Conservation (phyloP, 2,329 filamentous ascomycete species). For the Ciborinia camelliae region DNA sequence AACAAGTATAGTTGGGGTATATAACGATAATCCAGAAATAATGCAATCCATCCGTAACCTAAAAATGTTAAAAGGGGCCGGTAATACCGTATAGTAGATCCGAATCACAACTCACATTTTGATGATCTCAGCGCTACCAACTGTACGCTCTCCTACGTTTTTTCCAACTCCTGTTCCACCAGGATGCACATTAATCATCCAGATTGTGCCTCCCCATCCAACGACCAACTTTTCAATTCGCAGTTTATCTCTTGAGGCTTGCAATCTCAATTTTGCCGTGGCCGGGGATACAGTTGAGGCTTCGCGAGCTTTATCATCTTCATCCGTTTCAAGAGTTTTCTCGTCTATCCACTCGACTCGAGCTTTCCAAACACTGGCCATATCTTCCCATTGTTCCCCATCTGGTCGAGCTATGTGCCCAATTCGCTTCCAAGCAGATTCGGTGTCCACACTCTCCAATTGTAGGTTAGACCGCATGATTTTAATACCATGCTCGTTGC, state of each 20-base stretch:
- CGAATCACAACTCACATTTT: slow-evolving; percentile 69
- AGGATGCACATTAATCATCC: slow-evolving; percentile 88
- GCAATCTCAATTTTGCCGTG: slow-evolving; percentile 47
- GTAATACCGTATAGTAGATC: background rate
- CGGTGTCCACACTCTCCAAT: slow-evolving; percentile 70
- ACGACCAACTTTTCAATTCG: slow-evolving; percentile 77
- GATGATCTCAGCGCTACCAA: slow-evolving; percentile 82
- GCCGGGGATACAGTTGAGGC: slow-evolving; percentile 43
- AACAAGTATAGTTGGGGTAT: slow-evolving; percentile 86
- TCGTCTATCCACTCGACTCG: slow-evolving; percentile 92
- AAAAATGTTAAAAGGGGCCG: slow-evolving; percentile 33
- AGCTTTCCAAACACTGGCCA: slow-evolving; percentile 94
- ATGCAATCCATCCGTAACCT: slow-evolving; percentile 95
- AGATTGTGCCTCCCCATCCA: slow-evolving; percentile 94
- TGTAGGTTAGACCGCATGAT: slow-evolving; percentile 91
- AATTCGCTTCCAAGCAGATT: slow-evolving; percentile 91
- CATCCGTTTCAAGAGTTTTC: slow-evolving; percentile 69
- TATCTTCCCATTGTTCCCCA: slow-evolving; percentile 86
- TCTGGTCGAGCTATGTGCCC: slow-evolving; percentile 88
- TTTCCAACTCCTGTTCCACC: slow-evolving; percentile 65
- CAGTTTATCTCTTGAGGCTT: slow-evolving; percentile 47
- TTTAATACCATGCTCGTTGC: slow-evolving; percentile 96
- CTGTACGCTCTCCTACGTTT: slow-evolving; percentile 64
- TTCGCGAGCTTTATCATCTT: slow-evolving; percentile 45
- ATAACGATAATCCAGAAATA: slow-evolving; percentile 93